A percentile compares a stretch with the other conserved stretches of the same genome.
These are phyloP conservation scores for Cyberlindnera meyerae DNA, from an alignment of 805 yeast genomes.

Conservation along the genomic window DNA sequence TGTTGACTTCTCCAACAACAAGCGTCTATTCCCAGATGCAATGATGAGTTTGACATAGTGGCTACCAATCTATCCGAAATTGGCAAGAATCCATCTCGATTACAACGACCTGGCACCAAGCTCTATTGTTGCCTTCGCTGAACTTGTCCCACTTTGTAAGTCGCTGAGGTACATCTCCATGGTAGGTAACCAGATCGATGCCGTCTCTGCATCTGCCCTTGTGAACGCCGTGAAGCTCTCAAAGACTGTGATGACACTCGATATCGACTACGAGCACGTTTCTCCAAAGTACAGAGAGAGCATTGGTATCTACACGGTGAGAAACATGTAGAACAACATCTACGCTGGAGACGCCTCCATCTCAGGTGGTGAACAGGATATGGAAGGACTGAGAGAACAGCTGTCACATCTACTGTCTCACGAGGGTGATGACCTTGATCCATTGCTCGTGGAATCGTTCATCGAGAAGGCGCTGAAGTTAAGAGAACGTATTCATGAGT, in stretches of 20 bases:
- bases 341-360: conserved; percentile 11
- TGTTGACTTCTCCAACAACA: conserved; percentile 76
- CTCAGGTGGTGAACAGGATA: conserved; percentile 30
- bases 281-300: conserved; percentile 57
- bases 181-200: conserved; percentile 59
- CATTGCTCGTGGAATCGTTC: conserved; percentile 28
- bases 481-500: conserved; percentile 38
- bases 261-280: conserved; percentile 54
- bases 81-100: conserved; percentile 69
- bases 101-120: conserved; percentile 54
- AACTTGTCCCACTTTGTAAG: conserved; percentile 65
- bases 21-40: conserved; percentile 58
- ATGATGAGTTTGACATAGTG: conserved; percentile 48
- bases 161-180: conserved; percentile 63
- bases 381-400: conserved; percentile 56
- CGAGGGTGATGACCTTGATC: conserved; percentile 22
- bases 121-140: conserved; percentile 59
- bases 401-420: conserved; percentile 36
- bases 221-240: conserved; percentile 63
- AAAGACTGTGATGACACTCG: conserved; percentile 57
- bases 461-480: conserved; percentile 34
- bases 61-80: conserved; percentile 62
- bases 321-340: conserved; percentile 62
- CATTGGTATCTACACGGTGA: conserved; percentile 73
- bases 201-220: conserved; percentile 58